phyloP scores from a whole-genome alignment of 2,329 filamentous ascomycete genomes.

The Diaporthe citri region DNA sequence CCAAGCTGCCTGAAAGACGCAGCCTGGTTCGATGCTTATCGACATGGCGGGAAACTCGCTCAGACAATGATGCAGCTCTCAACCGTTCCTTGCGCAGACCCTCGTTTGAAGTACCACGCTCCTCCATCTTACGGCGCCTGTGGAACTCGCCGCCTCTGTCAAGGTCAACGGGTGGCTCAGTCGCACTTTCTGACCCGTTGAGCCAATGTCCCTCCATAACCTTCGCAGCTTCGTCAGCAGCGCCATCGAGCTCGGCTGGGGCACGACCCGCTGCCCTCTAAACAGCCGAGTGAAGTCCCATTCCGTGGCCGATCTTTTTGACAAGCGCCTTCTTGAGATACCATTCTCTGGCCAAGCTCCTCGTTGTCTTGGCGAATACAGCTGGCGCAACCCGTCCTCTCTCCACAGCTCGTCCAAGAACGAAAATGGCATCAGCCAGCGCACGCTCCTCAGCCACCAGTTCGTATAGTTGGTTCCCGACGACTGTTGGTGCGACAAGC shows the following conservation, averaged over 20 bases:
- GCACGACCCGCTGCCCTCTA: constrained; percentile 1
- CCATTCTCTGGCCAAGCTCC: constrained; percentile 81
- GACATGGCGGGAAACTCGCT: neutral
- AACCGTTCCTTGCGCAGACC: constrained; percentile 11
- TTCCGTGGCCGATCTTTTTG: constrained; percentile 80
- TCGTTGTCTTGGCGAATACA: constrained; percentile 84
- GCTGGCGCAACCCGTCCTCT: constrained; percentile 76
- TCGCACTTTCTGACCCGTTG: neutral
- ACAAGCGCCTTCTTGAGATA: constrained; percentile 86
- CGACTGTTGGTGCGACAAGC: constrained; percentile 92
- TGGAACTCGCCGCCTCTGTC: neutral
- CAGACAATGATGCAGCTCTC: constrained; percentile 3
- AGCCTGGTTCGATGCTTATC: neutral
- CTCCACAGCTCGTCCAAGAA: constrained; percentile 81
- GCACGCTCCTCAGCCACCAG: constrained; percentile 90
- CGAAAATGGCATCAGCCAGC: constrained; percentile 87
- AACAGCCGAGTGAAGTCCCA: constrained; percentile 67
- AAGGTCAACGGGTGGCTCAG: neutral
- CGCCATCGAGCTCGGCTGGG: constrained; percentile 14
- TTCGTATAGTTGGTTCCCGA: constrained; percentile 91
- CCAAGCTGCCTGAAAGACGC: neutral
- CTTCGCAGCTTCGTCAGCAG: neutral
- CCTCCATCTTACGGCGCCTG: constrained; percentile 1
- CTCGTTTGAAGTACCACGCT: neutral
- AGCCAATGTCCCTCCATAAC: constrained; percentile 20